These are phyloP conservation scores for Nyctanthes arbortristis DNA, from an alignment of 257 asterid species.

Conservation along the genomic window DNA sequence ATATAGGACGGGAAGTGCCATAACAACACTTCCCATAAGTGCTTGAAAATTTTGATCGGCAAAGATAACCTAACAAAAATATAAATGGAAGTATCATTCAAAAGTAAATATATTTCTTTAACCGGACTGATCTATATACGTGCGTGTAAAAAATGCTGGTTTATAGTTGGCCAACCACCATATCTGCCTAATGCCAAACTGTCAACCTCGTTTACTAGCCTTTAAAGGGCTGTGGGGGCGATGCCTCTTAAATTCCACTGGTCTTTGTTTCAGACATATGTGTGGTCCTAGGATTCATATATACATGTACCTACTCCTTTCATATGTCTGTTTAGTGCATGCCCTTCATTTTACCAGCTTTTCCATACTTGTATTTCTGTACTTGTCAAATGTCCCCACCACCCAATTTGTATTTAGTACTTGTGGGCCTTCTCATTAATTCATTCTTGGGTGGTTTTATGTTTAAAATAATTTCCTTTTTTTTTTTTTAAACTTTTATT, in stretches of 20 bases:
- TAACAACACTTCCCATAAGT: too few species aligned
- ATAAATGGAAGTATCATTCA: too few species aligned
- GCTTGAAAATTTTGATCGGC: too few species aligned
- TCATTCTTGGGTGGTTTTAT: background rate
- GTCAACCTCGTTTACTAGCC: conserved; percentile 4
- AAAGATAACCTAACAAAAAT: too few species aligned
- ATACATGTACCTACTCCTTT: background rate
- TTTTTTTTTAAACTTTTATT: too few species aligned
- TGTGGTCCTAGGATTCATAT: background rate
- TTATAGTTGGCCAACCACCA: background rate
- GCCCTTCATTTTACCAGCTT: background rate
- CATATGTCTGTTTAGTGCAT: background rate
- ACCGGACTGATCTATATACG: too few species aligned
- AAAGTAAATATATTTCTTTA: too few species aligned
- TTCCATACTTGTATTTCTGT: background rate
- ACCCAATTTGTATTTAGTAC: too few species aligned
- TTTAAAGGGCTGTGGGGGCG: background rate
- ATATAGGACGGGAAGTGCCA: too few species aligned
- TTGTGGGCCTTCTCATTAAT: background rate
- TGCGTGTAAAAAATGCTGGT: background rate
- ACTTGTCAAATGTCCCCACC: background rate
- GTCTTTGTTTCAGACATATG: background rate
- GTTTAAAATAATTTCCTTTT: background rate
- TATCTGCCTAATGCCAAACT: background rate
- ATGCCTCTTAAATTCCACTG: background rate